Conservation (phyloP, 345 rosid genomes). For the Euphorbia pulcherrima region DNA sequence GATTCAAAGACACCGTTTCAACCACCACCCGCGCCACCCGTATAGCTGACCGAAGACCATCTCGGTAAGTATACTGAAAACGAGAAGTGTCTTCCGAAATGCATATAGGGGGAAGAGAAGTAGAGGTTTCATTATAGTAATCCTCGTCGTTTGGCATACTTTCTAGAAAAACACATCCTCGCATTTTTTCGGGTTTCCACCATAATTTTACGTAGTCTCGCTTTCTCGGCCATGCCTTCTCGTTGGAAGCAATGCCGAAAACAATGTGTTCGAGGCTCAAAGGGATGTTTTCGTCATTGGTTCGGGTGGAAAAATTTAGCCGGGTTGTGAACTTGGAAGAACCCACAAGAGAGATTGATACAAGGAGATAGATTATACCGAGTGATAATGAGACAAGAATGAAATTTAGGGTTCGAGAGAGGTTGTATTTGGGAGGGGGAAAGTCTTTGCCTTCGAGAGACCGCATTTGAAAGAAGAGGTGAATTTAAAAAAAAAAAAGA, state of each 20-base stretch:
- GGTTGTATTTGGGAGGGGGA: slow-evolving; percentile 29
- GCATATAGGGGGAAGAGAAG: slow-evolving; percentile 57
- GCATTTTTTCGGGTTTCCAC: slow-evolving; percentile 62
- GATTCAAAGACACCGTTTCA: slow-evolving; percentile 55
- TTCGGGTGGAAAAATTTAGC: slow-evolving; percentile 23
- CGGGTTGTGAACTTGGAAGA: slow-evolving; percentile 27
- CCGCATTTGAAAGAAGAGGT: slow-evolving; percentile 30
- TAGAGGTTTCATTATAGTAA: slow-evolving; percentile 2
- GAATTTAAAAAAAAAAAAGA: background rate
- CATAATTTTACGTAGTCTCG: slow-evolving; percentile 62
- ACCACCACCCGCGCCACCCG: slow-evolving; percentile 62
- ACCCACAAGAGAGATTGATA: slow-evolving; percentile 38
- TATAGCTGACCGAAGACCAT: slow-evolving; percentile 65
- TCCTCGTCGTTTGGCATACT: slow-evolving; percentile 22
- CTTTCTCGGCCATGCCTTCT: slow-evolving; percentile 48
- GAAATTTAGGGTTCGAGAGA: slow-evolving; percentile 36
- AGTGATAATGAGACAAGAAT: slow-evolving; percentile 37
- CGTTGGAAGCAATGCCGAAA: slow-evolving; percentile 62
- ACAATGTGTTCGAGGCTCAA: slow-evolving; percentile 55
- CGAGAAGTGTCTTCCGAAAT: slow-evolving; percentile 65
- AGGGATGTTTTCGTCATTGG: slow-evolving; percentile 18
- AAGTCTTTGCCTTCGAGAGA: slow-evolving; percentile 13
- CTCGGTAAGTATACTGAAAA: slow-evolving; percentile 56
- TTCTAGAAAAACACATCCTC: slow-evolving; percentile 77
- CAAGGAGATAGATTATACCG: slow-evolving; percentile 41